phyloP scores from a whole-genome alignment of 495 filamentous ascomycete genomes.

The Trichoderma erinaceum region DNA sequence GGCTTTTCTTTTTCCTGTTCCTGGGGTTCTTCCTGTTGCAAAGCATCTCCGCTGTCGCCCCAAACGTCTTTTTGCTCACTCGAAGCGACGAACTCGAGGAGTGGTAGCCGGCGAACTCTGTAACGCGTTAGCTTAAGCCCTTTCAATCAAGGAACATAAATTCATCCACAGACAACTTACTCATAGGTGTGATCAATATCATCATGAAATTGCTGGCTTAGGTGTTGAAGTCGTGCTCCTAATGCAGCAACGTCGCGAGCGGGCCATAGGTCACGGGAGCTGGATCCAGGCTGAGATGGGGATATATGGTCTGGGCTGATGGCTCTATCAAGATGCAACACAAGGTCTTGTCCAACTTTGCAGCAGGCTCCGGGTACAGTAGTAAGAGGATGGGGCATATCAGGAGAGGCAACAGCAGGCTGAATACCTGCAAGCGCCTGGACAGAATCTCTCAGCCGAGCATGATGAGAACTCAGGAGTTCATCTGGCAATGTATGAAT shows the following conservation, averaged over 20 bases:
- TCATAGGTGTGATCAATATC: background rate
- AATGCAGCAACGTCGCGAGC: background rate
- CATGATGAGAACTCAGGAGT: background rate
- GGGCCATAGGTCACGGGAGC: background rate
- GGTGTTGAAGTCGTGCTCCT: background rate
- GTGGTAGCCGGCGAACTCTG: background rate
- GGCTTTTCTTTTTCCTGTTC: background rate
- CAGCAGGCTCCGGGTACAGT: background rate
- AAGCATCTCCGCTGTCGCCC: background rate
- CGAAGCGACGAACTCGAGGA: background rate
- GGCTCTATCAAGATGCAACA: slow-evolving; percentile 11
- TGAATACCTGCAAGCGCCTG: background rate
- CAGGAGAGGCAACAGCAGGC: background rate
- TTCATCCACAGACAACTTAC: background rate
- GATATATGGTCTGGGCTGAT: background rate
- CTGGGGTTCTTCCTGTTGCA: background rate
- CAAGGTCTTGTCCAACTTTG: slow-evolving; percentile 15
- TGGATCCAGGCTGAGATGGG: background rate
- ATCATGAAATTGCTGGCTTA: background rate
- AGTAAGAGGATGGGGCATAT: background rate
- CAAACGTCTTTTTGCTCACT: background rate
- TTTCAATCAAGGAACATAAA: background rate
- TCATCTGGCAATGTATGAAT: background rate
- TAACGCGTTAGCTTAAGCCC: background rate
- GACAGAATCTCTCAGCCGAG: background rate